phyloP scores from a whole-genome alignment of 495 filamentous ascomycete species.

The Hypomontagnella submonticulosa region DNA sequence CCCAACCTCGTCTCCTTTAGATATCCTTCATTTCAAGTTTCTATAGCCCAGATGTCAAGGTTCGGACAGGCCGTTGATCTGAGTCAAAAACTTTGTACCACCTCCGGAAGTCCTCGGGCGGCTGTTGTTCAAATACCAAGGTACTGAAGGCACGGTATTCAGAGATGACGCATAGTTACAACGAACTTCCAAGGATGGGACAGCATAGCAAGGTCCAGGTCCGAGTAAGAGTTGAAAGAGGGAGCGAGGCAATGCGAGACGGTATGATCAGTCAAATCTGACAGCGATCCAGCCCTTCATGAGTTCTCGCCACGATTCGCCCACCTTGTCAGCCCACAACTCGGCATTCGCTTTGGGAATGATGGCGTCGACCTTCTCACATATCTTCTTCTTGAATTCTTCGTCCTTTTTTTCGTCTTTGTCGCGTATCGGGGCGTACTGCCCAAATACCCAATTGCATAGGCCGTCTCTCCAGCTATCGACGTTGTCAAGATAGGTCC shows the following conservation, averaged over 20 bases:
- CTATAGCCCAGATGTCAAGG: no score
- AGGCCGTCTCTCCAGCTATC: constrained; percentile 55
- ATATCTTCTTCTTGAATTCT: constrained; percentile 29
- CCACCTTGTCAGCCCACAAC: constrained; percentile 32
- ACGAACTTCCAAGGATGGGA: neutral
- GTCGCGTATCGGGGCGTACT: constrained; percentile 14
- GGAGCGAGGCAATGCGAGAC: neutral
- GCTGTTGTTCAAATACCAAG: neutral
- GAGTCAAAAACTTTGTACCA: no score
- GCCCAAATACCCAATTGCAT: constrained; percentile 33
- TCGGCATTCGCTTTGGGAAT: constrained; percentile 32
- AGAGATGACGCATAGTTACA: neutral
- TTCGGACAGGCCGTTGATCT: no score
- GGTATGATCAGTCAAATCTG: constrained; percentile 34
- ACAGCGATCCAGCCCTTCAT: constrained; percentile 39
- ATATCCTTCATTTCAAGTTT: no score
- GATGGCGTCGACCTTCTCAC: constrained; percentile 23
- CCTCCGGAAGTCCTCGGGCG: no score
- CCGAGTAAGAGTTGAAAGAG: neutral
- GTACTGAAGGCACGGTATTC: neutral
- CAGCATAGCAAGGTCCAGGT: neutral
- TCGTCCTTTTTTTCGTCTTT: constrained; percentile 4
- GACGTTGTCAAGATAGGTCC: constrained; percentile 44
- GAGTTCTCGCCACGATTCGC: constrained; percentile 41
- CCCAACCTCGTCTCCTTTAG: no score